Evolutionary conservation across 352 stramenopile genomes (phyloP).

Genomic region (Pythium apleroticum): DNA sequence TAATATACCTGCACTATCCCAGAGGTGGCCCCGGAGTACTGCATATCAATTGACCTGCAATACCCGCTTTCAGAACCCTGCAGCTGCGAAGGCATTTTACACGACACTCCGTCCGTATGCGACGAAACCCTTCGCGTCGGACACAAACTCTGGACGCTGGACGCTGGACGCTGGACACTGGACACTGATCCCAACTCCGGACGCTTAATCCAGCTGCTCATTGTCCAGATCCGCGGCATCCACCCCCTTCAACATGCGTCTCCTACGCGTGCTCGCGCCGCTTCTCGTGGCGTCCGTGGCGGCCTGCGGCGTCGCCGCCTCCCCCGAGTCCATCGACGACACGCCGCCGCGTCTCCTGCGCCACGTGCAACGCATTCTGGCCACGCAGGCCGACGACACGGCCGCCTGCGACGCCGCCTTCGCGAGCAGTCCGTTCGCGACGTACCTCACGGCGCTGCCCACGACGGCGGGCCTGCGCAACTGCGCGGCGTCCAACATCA

Average conservation of each 20-base stretch:
- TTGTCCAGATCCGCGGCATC: neutral
- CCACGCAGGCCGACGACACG: constrained; percentile 28
- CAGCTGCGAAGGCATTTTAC: neutral
- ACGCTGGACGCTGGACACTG: neutral
- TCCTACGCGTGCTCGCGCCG: neutral
- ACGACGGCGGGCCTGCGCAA: constrained; percentile 43
- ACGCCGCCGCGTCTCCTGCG: constrained; percentile 16
- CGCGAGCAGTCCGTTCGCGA: constrained; percentile 40
- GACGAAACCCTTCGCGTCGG: neutral
- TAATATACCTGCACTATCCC: neutral
- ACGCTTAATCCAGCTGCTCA: neutral
- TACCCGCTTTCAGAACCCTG: neutral
- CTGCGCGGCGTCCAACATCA: constrained; percentile 54
- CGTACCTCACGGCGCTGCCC: constrained; percentile 46
- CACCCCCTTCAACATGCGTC: constrained; percentile 5
- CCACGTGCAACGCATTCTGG: constrained; percentile 18
- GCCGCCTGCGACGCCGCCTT: constrained; percentile 42
- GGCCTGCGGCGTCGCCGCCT: neutral
- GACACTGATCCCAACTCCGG: neutral
- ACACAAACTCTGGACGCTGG: neutral
- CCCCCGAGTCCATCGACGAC: neutral
- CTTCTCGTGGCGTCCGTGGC: neutral
- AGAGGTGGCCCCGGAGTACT: neutral
- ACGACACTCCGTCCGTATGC: neutral
- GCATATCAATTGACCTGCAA: neutral